Percentiles rank a stretch among this genome's conserved stretches.
Evolutionary conservation across 2,329 filamentous ascomycete genomes (phyloP).

Genomic region (Aspergillus eucalypticola): DNA sequence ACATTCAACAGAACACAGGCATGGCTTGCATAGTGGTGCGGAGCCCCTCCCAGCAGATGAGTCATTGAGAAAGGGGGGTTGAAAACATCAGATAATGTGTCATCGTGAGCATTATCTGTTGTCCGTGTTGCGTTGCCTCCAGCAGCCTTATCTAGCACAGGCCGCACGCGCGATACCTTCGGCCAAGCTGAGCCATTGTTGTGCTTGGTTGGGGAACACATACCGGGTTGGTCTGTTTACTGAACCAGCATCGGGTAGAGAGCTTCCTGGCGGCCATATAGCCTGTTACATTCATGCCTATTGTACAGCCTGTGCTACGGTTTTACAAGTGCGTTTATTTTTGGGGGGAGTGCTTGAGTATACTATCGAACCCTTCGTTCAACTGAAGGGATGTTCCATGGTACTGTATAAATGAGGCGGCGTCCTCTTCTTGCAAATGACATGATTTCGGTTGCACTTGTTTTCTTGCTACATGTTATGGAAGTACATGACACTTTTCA

Average conservation of each 20-base stretch:
- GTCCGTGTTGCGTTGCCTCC: not conserved
- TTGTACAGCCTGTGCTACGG: conserved; percentile 17
- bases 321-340: conserved; percentile 5
- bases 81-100: conserved; percentile 20
- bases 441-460: conserved; percentile 18
- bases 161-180: not conserved
- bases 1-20: conserved; percentile 33
- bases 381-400: conserved; percentile 5
- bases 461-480: conserved; percentile 15
- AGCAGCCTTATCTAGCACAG: not conserved
- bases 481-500: conserved; percentile 22
- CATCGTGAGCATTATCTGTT: not conserved
- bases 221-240: not conserved
- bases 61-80: conserved; percentile 49
- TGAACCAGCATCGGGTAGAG: not conserved
- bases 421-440: conserved; percentile 20
- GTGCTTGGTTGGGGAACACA: not conserved
- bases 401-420: conserved; percentile 24
- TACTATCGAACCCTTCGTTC: conserved; percentile 6
- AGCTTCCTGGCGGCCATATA: conserved; percentile 2
- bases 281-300: conserved; percentile 7
- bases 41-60: conserved; percentile 47
- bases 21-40: conserved; percentile 30
- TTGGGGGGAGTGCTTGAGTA: conserved; percentile 4
- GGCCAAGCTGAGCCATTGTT: not conserved